A percentile compares a stretch with the other conserved stretches of the same genome.
These are phyloP conservation scores for Priceomyces melissophilus DNA, from an alignment of 805 yeast genomes.

Conservation along the genomic window DNA sequence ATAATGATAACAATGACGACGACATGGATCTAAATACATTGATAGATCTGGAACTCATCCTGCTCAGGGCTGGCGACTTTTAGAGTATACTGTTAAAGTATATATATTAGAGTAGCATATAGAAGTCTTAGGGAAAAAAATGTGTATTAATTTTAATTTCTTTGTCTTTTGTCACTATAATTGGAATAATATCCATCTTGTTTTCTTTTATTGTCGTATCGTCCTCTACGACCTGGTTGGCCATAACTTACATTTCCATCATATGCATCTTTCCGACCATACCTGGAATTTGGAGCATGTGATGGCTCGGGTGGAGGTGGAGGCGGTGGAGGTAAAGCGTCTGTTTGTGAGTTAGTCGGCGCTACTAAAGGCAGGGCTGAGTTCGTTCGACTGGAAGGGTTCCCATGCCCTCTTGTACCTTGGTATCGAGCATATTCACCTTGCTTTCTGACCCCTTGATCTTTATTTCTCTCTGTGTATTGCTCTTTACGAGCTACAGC, in stretches of 20 bases:
- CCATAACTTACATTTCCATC: conserved; percentile 6
- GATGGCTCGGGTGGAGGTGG: conserved; percentile 16
- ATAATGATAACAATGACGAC: conserved; percentile 9
- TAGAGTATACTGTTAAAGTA: too few relatives aligned
- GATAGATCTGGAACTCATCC: conserved; percentile 21
- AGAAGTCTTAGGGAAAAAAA: background rate
- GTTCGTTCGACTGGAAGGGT: conserved; percentile 2
- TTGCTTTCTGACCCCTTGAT: conserved; percentile 9
- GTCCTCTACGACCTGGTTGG: conserved; percentile 7
- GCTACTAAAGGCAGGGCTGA: conserved; percentile 5
- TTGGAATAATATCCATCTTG: conserved; percentile 16
- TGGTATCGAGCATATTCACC: conserved; percentile 3
- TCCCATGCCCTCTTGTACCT: conserved; percentile 3
- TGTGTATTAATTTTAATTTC: conserved; percentile 14
- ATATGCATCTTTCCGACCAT: background rate
- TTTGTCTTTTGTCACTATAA: conserved; percentile 29
- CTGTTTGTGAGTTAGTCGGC: conserved; percentile 3
- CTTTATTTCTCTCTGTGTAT: conserved; percentile 2
- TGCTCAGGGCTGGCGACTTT: conserved; percentile 16
- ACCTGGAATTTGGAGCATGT: conserved; percentile 2
- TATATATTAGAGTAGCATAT: conserved; percentile 2
- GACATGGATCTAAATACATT: conserved; percentile 19
- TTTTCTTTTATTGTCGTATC: conserved; percentile 22
- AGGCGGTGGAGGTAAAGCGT: conserved; percentile 19
- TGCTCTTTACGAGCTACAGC: conserved; percentile 9